phyloP scores from a whole-genome alignment of 176 grass and related monocot species.

The Aegilops speltoides region DNA sequence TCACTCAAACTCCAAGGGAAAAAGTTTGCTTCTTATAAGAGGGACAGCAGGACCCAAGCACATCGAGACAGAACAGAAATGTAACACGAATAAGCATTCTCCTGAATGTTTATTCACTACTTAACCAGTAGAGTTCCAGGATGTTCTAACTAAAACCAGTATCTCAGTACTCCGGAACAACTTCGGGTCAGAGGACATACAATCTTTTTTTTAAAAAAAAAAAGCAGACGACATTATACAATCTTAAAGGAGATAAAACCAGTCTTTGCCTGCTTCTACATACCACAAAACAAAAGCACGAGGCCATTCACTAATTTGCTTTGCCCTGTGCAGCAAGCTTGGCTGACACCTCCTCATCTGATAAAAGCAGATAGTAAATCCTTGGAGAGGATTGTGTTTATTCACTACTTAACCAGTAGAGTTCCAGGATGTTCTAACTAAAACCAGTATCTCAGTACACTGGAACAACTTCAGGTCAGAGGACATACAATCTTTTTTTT shows the following conservation, averaged over 20 bases:
- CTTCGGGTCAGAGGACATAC: background rate
- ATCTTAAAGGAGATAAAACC: background rate
- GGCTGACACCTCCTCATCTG: constrained; percentile 79
- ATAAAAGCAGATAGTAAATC: constrained; percentile 93
- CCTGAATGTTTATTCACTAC: background rate
- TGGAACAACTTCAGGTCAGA: background rate
- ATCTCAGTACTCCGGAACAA: background rate
- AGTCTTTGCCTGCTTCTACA: constrained; percentile 25
- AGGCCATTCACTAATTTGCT: constrained; percentile 36
- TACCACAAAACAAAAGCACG: background rate
- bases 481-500: background rate
- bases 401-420: background rate
- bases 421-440: background rate
- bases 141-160: background rate
- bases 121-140: background rate
- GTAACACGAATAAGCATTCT: constrained; percentile 9
- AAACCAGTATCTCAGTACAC: background rate
- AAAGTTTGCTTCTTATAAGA: background rate
- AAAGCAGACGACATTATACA: no score
- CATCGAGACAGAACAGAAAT: background rate
- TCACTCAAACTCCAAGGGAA: background rate
- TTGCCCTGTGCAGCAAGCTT: constrained; percentile 66
- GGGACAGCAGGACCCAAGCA: no score
- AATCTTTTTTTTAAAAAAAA: background rate
- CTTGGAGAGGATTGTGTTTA: constrained; percentile 59